Conservation (phyloP, 345 rosid species). For the Triadica sebifera region DNA sequence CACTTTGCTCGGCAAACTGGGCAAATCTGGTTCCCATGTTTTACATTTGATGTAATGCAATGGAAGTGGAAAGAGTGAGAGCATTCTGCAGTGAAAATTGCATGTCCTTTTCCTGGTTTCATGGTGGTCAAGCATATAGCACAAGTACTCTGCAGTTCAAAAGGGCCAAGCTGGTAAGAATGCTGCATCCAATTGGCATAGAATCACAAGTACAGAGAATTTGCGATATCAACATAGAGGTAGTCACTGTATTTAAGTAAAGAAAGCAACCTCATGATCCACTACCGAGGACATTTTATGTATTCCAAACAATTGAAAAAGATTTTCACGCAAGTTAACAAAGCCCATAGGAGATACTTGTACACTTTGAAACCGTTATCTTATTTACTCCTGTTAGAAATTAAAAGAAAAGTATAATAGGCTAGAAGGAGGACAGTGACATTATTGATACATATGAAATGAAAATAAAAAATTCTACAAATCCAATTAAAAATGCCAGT, state of each 20-base stretch:
- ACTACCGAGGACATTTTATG: not conserved
- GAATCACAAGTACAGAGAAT: not conserved
- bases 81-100: slow-evolving; percentile 32
- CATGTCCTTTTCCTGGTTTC: slow-evolving; percentile 31
- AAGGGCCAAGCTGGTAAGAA: slow-evolving; percentile 21
- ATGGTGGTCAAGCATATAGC: slow-evolving; percentile 30
- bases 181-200: slow-evolving; percentile 1
- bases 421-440: not conserved
- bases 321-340: not conserved
- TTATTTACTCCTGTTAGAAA: not conserved
- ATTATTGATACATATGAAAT: not conserved
- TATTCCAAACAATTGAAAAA: not conserved
- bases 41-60: slow-evolving; percentile 30
- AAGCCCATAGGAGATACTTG: not conserved
- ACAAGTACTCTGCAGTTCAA: slow-evolving; percentile 57
- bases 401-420: not conserved
- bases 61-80: slow-evolving; percentile 36
- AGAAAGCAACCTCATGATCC: not conserved
- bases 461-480: not conserved
- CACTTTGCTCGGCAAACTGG: slow-evolving; percentile 38
- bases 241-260: not conserved
- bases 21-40: slow-evolving; percentile 30
- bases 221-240: not conserved
- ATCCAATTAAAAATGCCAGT: not conserved
- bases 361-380: not conserved